A percentile compares a stretch with the other conserved stretches of the same genome.
Conservation (phyloP, 345 rosid genomes). For the Jatropha curcas region DNA sequence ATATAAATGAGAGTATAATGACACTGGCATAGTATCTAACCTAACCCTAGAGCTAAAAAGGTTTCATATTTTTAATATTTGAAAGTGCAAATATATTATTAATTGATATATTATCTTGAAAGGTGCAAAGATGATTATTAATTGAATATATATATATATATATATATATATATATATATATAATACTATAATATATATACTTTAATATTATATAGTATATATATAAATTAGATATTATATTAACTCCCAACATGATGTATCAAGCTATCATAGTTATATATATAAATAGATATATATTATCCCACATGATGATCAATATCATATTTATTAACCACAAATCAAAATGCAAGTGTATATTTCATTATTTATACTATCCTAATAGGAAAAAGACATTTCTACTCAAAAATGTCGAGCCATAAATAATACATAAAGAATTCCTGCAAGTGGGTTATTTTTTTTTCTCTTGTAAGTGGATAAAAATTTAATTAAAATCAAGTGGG, state of each 20-base stretch:
- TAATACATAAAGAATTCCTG: background rate
- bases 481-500: background rate
- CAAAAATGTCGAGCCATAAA: background rate
- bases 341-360: background rate
- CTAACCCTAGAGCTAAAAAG: conserved; percentile 14
- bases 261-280: too few relatives aligned
- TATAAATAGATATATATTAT: too few relatives aligned
- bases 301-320: too few relatives aligned
- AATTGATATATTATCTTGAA: too few relatives aligned
- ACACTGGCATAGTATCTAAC: conserved; percentile 29
- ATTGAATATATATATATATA: too few relatives aligned
- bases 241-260: too few relatives aligned
- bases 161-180: too few relatives aligned
- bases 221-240: too few relatives aligned
- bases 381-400: background rate
- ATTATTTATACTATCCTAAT: background rate
- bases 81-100: background rate
- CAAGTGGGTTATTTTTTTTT: background rate
- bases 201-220: too few relatives aligned
- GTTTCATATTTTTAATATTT: conserved; percentile 5
- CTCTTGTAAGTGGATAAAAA: background rate
- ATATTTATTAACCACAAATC: background rate
- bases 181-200: too few relatives aligned
- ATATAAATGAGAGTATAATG: conserved; percentile 7
- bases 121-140: too few relatives aligned